Base-by-base conservation (phyloP, 2,329 filamentous ascomycete genomes). In the Penicillium sp. region DNA sequence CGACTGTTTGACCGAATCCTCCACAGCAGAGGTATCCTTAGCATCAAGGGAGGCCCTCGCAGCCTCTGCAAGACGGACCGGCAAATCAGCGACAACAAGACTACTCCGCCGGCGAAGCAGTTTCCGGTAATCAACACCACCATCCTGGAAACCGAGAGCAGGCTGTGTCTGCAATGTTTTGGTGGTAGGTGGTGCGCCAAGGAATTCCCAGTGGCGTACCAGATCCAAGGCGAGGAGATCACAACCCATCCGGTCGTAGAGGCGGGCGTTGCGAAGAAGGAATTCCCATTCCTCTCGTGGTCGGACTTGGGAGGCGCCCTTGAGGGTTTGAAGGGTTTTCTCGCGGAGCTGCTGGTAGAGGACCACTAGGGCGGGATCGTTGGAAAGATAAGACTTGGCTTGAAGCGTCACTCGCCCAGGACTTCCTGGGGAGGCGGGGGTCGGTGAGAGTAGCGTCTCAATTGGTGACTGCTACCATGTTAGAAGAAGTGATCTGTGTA, bases 161-260 rank as follows among this genome's bases (percentile, higher is more conserved):
- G 66, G 60, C 18, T 66, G 71, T 3, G 80, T 78, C n/a, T 82
- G 81, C 39, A 74, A 40, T 22, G 58, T 66, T 41, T 60, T 55
- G 2, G 64, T 53, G 4, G 57, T 56, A 6, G 69, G 65, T 6
- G 64, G 66, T 36, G 54, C 55, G 35, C 66, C 67, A 37, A 75
- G 62, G 55, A 77, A 79, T 79, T 74, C 82, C 90, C 88, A 81
- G 53, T 76, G 73, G 19, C 73, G 71, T 13, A 80, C 89, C 6
- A 98, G 80, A 68, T 96, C 91, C 4, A 98, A 80, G 1, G 93
- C 95, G 0, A 98, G 83, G 9, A 96, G 76, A 74, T 97, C 94
- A 70, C 95, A 96, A 3, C 95, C 94, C 93, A 95, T 97, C 9
- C 91, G 88, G 73, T 90, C 89, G 70, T 93, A 98, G 18, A 95